phyloP scores from a whole-genome alignment of 352 stramenopile genomes.

The Phytophthora vignae region DNA sequence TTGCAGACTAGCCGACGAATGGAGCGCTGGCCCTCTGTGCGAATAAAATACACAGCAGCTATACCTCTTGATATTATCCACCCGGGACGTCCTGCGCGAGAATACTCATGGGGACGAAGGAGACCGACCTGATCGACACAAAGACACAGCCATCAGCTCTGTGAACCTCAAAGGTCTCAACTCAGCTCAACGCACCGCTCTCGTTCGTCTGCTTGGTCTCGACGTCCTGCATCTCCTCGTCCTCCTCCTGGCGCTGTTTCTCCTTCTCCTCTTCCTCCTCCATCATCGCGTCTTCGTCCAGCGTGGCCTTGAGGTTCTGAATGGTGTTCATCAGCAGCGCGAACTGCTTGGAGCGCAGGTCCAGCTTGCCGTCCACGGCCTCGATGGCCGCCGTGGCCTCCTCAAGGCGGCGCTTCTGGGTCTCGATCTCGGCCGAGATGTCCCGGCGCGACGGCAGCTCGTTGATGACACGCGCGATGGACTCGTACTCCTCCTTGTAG shows the following conservation, averaged over 20 bases:
- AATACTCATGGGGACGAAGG: conserved; percentile 30
- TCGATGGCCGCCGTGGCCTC: conserved; percentile 67
- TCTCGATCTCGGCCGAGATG: conserved; percentile 64
- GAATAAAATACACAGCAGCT: not conserved
- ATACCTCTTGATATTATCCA: conserved; percentile 17
- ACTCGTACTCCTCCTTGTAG: conserved; percentile 92
- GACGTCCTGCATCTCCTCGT: conserved; percentile 79
- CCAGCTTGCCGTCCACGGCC: conserved; percentile 66
- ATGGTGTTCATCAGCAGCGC: conserved; percentile 84
- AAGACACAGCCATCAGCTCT: not conserved
- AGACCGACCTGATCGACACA: conserved; percentile 19
- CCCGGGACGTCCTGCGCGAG: not conserved
- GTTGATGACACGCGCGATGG: conserved; percentile 84
- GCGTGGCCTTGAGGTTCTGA: conserved; percentile 82
- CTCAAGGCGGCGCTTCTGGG: conserved; percentile 64
- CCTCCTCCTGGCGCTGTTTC: conserved; percentile 58
- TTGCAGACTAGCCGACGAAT: conserved; percentile 69
- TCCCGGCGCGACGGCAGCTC: conserved; percentile 73
- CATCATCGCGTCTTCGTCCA: conserved; percentile 75
- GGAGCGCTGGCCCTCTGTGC: not conserved
- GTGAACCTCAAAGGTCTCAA: not conserved
- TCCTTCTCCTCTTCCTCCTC: conserved; percentile 44
- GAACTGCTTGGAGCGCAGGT: conserved; percentile 83
- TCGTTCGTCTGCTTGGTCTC: conserved; percentile 29
- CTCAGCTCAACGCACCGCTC: conserved; percentile 13